Base-by-base conservation (phyloP, 305 asterid genomes). In the Fraxinus xanthoxyloides region DNA sequence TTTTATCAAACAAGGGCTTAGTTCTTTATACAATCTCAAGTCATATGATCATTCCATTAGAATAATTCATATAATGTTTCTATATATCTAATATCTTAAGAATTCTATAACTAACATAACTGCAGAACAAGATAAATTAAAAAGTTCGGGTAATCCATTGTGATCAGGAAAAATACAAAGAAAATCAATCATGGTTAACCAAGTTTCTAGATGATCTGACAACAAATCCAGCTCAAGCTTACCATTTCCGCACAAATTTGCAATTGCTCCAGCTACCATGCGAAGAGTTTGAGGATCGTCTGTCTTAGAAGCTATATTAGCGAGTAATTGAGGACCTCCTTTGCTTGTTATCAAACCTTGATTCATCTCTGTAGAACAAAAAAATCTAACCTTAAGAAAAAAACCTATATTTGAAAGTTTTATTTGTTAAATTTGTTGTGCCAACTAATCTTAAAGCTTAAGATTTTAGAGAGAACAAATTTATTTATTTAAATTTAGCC, bases 211-310 rank as follows among this genome's bases (percentile, higher is more conserved):
- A 72, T 70, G n/a, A 72, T 59, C 23, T 6, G 51, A 38, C 30
- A 40, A 56, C 51, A 80, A 69, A 46, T 75, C 26, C 21, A 79
- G 34, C 36, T 70, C 78, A 67, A 65, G 28, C 86, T 86, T 85
- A 95, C 98, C 98, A 54, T 95, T 93, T 86, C 98, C 98, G 40
- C 98, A 93, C 82, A 95, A 86, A 86, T 95, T 95, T 72, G 97
- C 96, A 81, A 95, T 95, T 74, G 98, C 98, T 84, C 98, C 98
- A 76, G 98, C 98, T 31, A 92, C 92, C 98, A 95, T 95, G 36
- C 98, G 89, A 75, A 92, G 93, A 82, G 98, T 92, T 86, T 95
- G 98, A 84, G 92, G 91, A 79, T 93, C 98, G 78, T 93, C 93
- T 1, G 97, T 91, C 85, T 85, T 88, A 48, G 83, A 85, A 85